A percentile compares a stretch with the other conserved stretches of the same genome.
Evolutionary conservation across 106 monocot species (phyloP).

Genomic region (Phalaenopsis aphrodite): DNA sequence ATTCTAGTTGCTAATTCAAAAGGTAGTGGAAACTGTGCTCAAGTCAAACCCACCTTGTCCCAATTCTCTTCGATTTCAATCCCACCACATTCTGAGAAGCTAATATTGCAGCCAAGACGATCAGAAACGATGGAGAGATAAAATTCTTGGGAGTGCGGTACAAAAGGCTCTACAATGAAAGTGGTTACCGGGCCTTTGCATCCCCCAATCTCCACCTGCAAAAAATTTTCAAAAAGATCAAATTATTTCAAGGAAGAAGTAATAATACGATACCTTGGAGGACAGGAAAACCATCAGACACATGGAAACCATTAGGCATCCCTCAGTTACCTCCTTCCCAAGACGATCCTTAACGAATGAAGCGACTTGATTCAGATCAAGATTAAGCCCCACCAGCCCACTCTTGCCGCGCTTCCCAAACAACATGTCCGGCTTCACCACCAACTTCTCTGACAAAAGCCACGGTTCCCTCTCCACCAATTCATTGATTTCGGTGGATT

Average conservation of each 20-base stretch:
- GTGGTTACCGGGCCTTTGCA: too few species aligned
- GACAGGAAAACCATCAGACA: too few species aligned
- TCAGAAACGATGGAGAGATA: slow-evolving; percentile 87
- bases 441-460: slow-evolving; percentile 77
- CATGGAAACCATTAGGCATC: too few species aligned
- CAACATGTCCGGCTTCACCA: slow-evolving; percentile 96
- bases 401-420: slow-evolving; percentile 97
- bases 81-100: slow-evolving; percentile 95
- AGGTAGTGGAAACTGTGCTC: not conserved
- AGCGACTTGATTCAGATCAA: slow-evolving; percentile 69
- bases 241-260: too few species aligned
- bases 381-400: slow-evolving; percentile 79
- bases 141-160: slow-evolving; percentile 79
- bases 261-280: too few species aligned
- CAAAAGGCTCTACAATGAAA: slow-evolving; percentile 49
- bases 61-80: slow-evolving; percentile 71
- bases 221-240: too few species aligned
- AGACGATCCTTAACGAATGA: slow-evolving; percentile 77
- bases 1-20: not conserved
- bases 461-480: slow-evolving; percentile 56
- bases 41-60: slow-evolving; percentile 49
- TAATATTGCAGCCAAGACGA: slow-evolving; percentile 75
- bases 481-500: slow-evolving; percentile 66
- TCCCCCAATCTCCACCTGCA: too few species aligned
- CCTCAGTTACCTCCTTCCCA: slow-evolving; percentile 57